Evolutionary conservation across 257 asterid species (phyloP), one percentile per base, ranked within the genome.

Genomic region (Fraxinus pennsylvanica): DNA sequence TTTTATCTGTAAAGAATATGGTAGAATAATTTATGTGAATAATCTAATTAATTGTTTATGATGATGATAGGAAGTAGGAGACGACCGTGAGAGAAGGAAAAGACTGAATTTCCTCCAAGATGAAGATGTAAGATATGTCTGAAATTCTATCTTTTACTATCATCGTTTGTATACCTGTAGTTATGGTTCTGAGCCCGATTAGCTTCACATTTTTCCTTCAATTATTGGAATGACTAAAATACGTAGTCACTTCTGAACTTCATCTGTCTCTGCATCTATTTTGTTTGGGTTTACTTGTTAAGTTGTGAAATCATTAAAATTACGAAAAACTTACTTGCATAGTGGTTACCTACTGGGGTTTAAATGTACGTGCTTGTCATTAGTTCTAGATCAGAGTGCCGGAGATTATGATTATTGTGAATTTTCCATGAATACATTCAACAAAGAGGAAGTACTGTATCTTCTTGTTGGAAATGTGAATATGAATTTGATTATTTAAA

Each of bases 61-160:
- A 54, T 77, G 83, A 71, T 81, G 82, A 74, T 82, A 94, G 97
- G 94, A 91, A 82, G 76, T 88, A 67, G 91, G 75, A 70, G 88
- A 94, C 69, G 87, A 90, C 36, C 77, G 94, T 50, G 95, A 92
- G 78, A 88, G 83, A 85, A 84, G 90, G 90, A 92, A 86, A 81
- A 87, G 84, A 80, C 87, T 94, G 87, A 90, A 86, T 75, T 80
- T 90, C 72, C 96, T 94, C 81, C 77, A 81, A 89, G 91, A 92
- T 15, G 97, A 94, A 86, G 98, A 96, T 85, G 98, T 94, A 92
- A 27, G 97, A 35, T 3, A 9, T 66, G 73, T 80, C 82, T 68
- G 68, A 65, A 78, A 76, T 80, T 72, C 73, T 32, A 65, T 25
- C 43, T 79, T 61, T 25, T 25, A 22, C 33, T 61, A 59, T 13